phyloP scores from a whole-genome alignment of 2,329 filamentous ascomycete species.

The Fusarium stilboides region DNA sequence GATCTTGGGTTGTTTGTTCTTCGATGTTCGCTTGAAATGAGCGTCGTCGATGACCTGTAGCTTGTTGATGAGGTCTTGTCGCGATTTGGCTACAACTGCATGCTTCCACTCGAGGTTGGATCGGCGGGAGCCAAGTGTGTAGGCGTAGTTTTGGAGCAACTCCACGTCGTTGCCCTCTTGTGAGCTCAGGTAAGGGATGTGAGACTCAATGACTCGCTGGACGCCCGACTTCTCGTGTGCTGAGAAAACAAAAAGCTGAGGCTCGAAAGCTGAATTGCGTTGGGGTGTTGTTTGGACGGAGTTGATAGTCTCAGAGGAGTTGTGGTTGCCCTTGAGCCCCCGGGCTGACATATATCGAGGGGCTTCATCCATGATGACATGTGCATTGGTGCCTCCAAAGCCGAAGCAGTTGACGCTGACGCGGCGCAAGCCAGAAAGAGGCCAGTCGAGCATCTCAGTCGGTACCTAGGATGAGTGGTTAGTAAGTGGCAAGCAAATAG shows the following conservation, averaged over 20 bases:
- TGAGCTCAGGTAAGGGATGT: slow-evolving; percentile 52
- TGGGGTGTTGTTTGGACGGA: neutral
- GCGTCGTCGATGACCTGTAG: slow-evolving; percentile 43
- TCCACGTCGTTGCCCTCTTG: slow-evolving; percentile 17
- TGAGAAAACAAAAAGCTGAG: slow-evolving; percentile 61
- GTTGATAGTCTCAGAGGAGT: slow-evolving; percentile 44
- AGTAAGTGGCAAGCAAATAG: neutral
- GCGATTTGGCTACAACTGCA: slow-evolving; percentile 56
- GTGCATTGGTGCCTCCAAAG: slow-evolving; percentile 71
- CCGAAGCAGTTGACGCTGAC: slow-evolving; percentile 72
- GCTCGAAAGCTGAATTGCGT: slow-evolving; percentile 15
- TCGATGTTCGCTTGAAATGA: slow-evolving; percentile 45
- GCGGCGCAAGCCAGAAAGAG: slow-evolving; percentile 60
- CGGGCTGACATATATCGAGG: slow-evolving; percentile 57
- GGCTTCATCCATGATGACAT: slow-evolving; percentile 67
- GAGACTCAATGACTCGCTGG: slow-evolving; percentile 54
- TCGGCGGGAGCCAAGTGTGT: slow-evolving; percentile 63
- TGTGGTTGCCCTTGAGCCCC: slow-evolving; percentile 57
- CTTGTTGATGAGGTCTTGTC: slow-evolving; percentile 53
- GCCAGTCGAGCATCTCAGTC: slow-evolving; percentile 60
- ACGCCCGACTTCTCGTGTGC: slow-evolving; percentile 61
- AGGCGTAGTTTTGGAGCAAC: slow-evolving; percentile 60
- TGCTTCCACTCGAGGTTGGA: slow-evolving; percentile 62
- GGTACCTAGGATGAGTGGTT: slow-evolving; percentile 56
- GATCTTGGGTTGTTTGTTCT: slow-evolving; percentile 51